Conservation (phyloP, 75 land plant genomes). For the Picea sitchensis region DNA sequence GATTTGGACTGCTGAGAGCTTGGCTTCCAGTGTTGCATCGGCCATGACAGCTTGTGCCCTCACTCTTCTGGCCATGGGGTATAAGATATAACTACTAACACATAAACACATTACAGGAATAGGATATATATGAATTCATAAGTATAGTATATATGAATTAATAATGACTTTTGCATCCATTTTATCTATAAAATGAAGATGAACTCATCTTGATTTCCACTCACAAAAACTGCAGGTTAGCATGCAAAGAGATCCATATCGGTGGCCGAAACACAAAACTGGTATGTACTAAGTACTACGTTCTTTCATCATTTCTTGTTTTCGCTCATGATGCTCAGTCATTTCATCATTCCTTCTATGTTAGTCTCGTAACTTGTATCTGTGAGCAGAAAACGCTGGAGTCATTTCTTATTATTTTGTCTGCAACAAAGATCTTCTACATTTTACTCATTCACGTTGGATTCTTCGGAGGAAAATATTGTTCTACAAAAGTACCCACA, state of each 20-base stretch:
- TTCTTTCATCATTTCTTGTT: neutral
- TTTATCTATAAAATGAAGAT: neutral
- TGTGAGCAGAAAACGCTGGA: slow-evolving; percentile 70
- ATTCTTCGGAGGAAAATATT: no score
- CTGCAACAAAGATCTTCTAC: slow-evolving; percentile 54
- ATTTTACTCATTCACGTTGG: slow-evolving; percentile 35
- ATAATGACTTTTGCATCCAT: neutral
- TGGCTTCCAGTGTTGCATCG: slow-evolving; percentile 53
- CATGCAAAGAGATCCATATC: slow-evolving; percentile 75
- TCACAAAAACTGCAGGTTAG: slow-evolving; percentile 44
- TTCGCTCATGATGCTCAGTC: neutral
- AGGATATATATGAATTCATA: no score
- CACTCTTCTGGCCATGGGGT: slow-evolving; percentile 84
- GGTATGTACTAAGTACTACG: slow-evolving; percentile 35
- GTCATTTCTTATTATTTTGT: slow-evolving; percentile 60
- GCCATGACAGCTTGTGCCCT: slow-evolving; percentile 75
- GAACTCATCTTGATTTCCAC: neutral
- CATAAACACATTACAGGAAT: no score
- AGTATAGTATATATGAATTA: neutral
- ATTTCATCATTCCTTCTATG: neutral
- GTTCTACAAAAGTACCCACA: no score
- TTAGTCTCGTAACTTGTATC: neutral
- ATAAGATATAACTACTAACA: neutral
- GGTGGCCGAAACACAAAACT: slow-evolving; percentile 44
- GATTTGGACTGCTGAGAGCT: slow-evolving; percentile 45